These are phyloP conservation scores for Penicillium canariense DNA, from an alignment of 495 filamentous ascomycete species.

Conservation along the genomic window DNA sequence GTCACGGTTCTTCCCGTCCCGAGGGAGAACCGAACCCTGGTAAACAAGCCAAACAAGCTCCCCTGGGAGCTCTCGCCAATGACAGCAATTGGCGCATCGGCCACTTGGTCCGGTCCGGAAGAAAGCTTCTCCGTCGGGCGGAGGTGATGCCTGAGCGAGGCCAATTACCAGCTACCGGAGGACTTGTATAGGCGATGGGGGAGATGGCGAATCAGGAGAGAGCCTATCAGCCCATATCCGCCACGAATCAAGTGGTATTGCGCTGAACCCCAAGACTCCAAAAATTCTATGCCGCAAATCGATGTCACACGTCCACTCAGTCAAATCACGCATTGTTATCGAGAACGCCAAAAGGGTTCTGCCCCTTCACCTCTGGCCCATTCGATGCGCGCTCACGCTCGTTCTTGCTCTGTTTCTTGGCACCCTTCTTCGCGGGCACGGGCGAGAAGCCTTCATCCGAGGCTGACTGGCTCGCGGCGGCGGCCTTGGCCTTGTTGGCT, in stretches of 20 bases:
- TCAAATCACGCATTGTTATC: conserved; percentile 28
- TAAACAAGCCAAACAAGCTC: too few species aligned
- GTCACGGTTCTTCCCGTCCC: too few species aligned
- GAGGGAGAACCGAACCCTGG: too few species aligned
- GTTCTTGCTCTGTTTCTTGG: conserved; percentile 37
- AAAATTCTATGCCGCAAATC: conserved; percentile 14
- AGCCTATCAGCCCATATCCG: neutral
- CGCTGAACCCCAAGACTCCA: conserved; percentile 21
- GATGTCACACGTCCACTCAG: neutral
- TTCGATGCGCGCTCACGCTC: conserved; percentile 12
- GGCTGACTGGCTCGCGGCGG: conserved; percentile 14
- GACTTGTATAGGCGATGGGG: neutral
- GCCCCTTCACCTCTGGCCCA: conserved; percentile 24
- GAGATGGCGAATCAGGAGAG: neutral
- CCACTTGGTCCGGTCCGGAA: neutral
- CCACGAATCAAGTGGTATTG: conserved; percentile 1
- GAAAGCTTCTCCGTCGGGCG: neutral
- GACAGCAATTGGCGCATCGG: neutral
- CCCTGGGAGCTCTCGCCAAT: neutral
- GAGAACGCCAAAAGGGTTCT: conserved; percentile 40
- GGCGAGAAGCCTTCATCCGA: conserved; percentile 35
- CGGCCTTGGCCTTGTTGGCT: conserved; percentile 34
- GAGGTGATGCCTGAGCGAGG: neutral
- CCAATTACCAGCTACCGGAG: neutral
- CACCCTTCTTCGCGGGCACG: conserved; percentile 40